Evolutionary conservation across 805 yeast species (phyloP).

Genomic region (Schwanniomyces pseudopolymorphus): DNA sequence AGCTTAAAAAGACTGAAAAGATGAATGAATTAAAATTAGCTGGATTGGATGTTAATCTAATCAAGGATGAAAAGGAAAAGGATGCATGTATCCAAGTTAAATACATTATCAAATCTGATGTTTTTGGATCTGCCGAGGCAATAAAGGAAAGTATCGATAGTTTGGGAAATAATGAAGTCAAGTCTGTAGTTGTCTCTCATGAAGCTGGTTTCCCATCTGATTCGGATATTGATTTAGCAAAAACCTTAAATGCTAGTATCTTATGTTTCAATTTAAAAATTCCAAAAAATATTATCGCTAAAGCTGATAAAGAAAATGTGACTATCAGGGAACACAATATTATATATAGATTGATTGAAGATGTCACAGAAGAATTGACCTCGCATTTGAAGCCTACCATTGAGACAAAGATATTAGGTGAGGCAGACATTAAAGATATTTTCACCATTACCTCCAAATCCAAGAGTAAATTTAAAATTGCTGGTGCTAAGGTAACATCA

Average conservation of each 20-base stretch:
- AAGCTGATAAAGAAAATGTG: conserved; percentile 60
- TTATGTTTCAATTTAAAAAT: conserved; percentile 75
- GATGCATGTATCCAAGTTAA: conserved; percentile 33
- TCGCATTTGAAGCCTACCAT: conserved; percentile 60
- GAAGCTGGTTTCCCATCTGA: conserved; percentile 77
- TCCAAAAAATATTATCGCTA: conserved; percentile 59
- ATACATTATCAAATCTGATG: conserved; percentile 86
- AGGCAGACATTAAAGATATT: conserved; percentile 65
- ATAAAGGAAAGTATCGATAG: conserved; percentile 75
- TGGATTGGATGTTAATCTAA: conserved; percentile 56
- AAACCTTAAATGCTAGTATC: conserved; percentile 57
- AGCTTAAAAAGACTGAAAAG: conserved; percentile 51
- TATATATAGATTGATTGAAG: conserved; percentile 85
- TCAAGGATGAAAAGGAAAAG: conserved; percentile 24
- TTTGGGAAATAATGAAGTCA: conserved; percentile 86
- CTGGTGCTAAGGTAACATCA: conserved; percentile 79
- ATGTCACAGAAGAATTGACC: conserved; percentile 66
- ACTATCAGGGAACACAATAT: conserved; percentile 66
- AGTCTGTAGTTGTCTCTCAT: conserved; percentile 62
- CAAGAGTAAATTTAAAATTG: conserved; percentile 60
- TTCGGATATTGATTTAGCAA: conserved; percentile 40
- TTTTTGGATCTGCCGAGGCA: conserved; percentile 93
- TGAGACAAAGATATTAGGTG: conserved; percentile 65
- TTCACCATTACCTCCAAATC: conserved; percentile 65
- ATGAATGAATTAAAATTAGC: conserved; percentile 57